phyloP scores from a whole-genome alignment of 805 yeast species.

The Wickerhamomyces sydowiorum region DNA sequence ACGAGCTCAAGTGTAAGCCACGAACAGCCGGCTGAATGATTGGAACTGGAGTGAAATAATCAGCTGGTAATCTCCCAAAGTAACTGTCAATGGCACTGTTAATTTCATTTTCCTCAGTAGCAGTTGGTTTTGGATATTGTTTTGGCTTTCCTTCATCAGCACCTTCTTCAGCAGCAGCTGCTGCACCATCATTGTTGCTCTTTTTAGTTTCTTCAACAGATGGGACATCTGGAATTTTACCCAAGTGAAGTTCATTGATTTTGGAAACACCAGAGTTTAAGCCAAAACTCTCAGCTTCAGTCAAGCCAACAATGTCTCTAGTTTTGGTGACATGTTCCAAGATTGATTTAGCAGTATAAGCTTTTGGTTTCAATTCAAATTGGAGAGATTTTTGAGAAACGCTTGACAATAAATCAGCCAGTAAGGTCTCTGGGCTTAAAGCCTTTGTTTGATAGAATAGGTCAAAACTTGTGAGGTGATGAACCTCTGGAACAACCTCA shows the following conservation, averaged over 20 bases:
- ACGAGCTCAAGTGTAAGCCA: constrained; percentile 67
- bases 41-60: constrained; percentile 11
- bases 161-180: constrained; percentile 8
- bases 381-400: constrained; percentile 25
- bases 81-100: constrained; percentile 14
- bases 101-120: constrained; percentile 16
- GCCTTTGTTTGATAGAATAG: constrained; percentile 33
- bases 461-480: constrained; percentile 56
- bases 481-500: constrained; percentile 48
- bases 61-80: constrained; percentile 16
- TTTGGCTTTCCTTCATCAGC: constrained; percentile 5
- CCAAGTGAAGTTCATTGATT: constrained; percentile 36
- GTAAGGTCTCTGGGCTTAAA: constrained; percentile 22
- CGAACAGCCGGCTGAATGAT: constrained; percentile 34
- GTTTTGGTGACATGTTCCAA: constrained; percentile 57
- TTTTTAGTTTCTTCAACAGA: constrained; percentile 6
- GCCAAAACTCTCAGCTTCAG: constrained; percentile 37
- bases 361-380: constrained; percentile 42
- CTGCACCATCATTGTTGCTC: constrained; percentile 6
- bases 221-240: constrained; percentile 7
- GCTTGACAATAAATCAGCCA: constrained; percentile 20
- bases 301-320: constrained; percentile 55
- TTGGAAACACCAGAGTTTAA: constrained; percentile 44
- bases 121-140: constrained; percentile 19
- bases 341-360: constrained; percentile 57